Evolutionary conservation across 1,284 basidiomycete species (phyloP).

Genomic region (Puccinia horiana): DNA sequence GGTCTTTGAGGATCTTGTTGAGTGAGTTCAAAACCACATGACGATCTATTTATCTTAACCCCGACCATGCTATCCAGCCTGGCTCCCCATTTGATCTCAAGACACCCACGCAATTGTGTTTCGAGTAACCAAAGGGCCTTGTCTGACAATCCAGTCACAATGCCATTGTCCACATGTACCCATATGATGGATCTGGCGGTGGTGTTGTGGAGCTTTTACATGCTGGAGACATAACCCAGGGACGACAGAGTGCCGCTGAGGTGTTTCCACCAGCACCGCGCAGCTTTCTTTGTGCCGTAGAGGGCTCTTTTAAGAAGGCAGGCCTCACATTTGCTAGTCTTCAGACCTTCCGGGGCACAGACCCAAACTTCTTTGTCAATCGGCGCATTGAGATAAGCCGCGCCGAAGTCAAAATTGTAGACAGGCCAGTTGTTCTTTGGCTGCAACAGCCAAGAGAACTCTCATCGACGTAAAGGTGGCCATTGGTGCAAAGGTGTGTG

Average conservation of each 20-base stretch:
- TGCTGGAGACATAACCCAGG: neutral
- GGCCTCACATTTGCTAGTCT: neutral
- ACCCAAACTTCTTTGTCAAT: neutral
- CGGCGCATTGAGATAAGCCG: neutral
- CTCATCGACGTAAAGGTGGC: neutral
- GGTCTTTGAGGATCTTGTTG: conserved; percentile 4
- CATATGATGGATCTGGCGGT: neutral
- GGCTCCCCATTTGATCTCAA: conserved; percentile 17
- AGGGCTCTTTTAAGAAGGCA: neutral
- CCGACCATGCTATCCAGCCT: conserved; percentile 3
- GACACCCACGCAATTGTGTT: neutral
- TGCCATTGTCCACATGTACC: conserved; percentile 20
- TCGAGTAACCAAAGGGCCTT: neutral
- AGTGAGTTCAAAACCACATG: neutral
- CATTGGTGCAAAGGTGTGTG: conserved; percentile 34
- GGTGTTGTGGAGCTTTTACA: neutral
- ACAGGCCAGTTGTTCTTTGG: neutral
- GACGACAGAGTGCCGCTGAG: neutral
- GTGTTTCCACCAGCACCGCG: conserved; percentile 27
- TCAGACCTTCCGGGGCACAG: neutral
- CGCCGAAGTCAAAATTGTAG: conserved; percentile 22
- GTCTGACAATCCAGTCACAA: neutral
- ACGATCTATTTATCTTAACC: neutral
- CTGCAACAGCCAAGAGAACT: neutral
- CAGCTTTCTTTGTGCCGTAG: neutral